Percentiles rank a stretch among this genome's conserved stretches.
Evolutionary conservation across 345 rosid species (phyloP).

Genomic region (Salix dunnii): DNA sequence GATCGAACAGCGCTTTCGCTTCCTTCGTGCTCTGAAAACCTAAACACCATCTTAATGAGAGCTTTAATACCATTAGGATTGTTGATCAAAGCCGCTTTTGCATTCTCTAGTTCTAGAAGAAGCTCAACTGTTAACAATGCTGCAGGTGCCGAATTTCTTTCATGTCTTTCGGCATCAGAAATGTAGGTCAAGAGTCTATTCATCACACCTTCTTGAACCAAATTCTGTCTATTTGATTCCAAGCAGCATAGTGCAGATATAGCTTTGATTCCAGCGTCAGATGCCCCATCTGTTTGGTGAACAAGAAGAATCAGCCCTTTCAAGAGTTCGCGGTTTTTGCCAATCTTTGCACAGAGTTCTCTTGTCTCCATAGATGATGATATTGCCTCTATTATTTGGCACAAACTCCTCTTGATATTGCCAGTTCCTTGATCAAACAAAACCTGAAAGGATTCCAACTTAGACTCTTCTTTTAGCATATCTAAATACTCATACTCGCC

Average conservation of each 20-base stretch:
- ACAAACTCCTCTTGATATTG: slow-evolving; percentile 34
- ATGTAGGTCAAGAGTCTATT: slow-evolving; percentile 36
- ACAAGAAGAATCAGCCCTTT: slow-evolving; percentile 23
- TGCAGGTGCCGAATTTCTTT: slow-evolving; percentile 23
- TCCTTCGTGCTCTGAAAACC: slow-evolving; percentile 57
- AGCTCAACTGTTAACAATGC: slow-evolving; percentile 44
- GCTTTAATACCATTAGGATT: slow-evolving; percentile 33
- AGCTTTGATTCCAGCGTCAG: slow-evolving; percentile 37
- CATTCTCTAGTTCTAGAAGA: slow-evolving; percentile 30
- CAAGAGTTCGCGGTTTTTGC: slow-evolving; percentile 21
- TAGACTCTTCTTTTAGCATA: slow-evolving; percentile 39
- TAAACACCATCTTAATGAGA: slow-evolving; percentile 54
- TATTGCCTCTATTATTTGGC: slow-evolving; percentile 39
- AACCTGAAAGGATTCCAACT: slow-evolving; percentile 28
- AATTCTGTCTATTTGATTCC: slow-evolving; percentile 34
- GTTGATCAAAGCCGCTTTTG: slow-evolving; percentile 33
- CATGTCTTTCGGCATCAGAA: slow-evolving; percentile 23
- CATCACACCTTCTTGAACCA: slow-evolving; percentile 33
- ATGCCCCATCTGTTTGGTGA: slow-evolving; percentile 20
- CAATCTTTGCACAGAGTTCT: slow-evolving; percentile 34
- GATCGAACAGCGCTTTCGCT: slow-evolving; percentile 51
- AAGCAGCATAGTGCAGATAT: slow-evolving; percentile 39
- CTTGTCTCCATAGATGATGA: slow-evolving; percentile 40
- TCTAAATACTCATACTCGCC: slow-evolving; percentile 28
- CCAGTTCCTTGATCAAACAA: slow-evolving; percentile 37